These are phyloP conservation scores for Fusarium annulatum DNA, from an alignment of 2,329 filamentous ascomycete genomes.

Conservation along the genomic window DNA sequence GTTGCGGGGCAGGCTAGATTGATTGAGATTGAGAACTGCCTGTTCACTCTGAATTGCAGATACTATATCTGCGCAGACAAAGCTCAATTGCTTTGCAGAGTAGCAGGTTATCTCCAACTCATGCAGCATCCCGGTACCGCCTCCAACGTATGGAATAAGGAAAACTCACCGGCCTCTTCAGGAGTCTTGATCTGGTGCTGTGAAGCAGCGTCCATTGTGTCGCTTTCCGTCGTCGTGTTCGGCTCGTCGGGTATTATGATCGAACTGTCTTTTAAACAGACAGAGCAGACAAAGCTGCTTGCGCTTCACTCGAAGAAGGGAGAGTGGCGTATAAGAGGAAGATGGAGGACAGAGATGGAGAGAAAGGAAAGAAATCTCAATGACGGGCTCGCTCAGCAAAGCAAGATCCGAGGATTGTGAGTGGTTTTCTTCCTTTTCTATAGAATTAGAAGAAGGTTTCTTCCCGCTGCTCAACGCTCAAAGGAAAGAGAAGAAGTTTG, in stretches of 20 bases:
- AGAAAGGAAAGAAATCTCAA: slow-evolving; percentile 36
- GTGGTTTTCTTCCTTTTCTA: slow-evolving; percentile 40
- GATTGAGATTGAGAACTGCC: not conserved
- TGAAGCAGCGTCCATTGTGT: slow-evolving; percentile 55
- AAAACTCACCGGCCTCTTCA: slow-evolving; percentile 72
- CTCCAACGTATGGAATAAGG: not conserved
- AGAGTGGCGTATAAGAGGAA: slow-evolving; percentile 5
- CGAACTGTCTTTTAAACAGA: slow-evolving; percentile 27
- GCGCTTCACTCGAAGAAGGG: slow-evolving; percentile 43
- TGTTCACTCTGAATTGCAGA: not conserved
- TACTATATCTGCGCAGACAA: not conserved
- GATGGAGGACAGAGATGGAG: slow-evolving; percentile 15
- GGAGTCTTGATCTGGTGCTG: slow-evolving; percentile 64
- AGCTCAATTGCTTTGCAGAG: not conserved
- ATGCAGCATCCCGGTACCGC: slow-evolving; percentile 15
- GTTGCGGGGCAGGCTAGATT: not conserved
- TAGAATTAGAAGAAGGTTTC: slow-evolving; percentile 42
- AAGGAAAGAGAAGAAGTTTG: slow-evolving; percentile 34
- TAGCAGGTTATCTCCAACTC: slow-evolving; percentile 4
- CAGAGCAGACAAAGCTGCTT: slow-evolving; percentile 39
- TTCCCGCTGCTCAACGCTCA: slow-evolving; percentile 43
- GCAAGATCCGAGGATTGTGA: slow-evolving; percentile 40
- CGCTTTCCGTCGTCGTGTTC: slow-evolving; percentile 41
- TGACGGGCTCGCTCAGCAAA: slow-evolving; percentile 37
- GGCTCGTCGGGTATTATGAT: slow-evolving; percentile 26